These are phyloP conservation scores for Nectriaceae sp. DNA, from an alignment of 2,329 filamentous ascomycete genomes.

Conservation along the genomic window DNA sequence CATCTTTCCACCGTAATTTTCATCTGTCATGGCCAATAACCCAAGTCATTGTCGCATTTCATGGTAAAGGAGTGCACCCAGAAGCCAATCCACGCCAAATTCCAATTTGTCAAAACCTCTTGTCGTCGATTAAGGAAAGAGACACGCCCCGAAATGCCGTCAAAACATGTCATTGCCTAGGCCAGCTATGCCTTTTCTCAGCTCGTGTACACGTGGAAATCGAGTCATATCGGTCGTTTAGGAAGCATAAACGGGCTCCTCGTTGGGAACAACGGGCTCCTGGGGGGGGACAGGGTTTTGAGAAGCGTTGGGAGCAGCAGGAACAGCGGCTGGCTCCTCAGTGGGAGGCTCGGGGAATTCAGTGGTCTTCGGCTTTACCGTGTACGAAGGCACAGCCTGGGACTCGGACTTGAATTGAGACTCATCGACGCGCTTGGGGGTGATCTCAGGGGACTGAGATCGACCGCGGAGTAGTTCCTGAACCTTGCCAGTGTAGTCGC, in stretches of 20 bases:
- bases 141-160: slow-evolving; percentile 32
- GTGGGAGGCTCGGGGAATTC: slow-evolving; percentile 22
- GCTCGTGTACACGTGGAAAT: slow-evolving; percentile 30
- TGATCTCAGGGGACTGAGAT: slow-evolving; percentile 43
- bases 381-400: slow-evolving; percentile 14
- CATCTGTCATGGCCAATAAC: slow-evolving; percentile 22
- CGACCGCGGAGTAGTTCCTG: slow-evolving; percentile 61
- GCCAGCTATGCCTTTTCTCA: slow-evolving; percentile 28
- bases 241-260: slow-evolving; percentile 32
- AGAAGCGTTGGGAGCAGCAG: slow-evolving; percentile 22
- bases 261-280: slow-evolving; percentile 27
- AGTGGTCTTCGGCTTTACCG: slow-evolving; percentile 25
- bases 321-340: slow-evolving; percentile 33
- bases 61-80: slow-evolving; percentile 26
- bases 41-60: slow-evolving; percentile 29
- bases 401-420: slow-evolving; percentile 28
- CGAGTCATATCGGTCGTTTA: slow-evolving; percentile 27
- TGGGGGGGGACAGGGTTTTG: slow-evolving; percentile 28
- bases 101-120: slow-evolving; percentile 28
- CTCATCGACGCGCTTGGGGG: slow-evolving; percentile 11
- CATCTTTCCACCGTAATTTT: slow-evolving; percentile 17
- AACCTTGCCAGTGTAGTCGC: slow-evolving; percentile 68
- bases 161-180: slow-evolving; percentile 27
- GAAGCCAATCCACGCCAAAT: slow-evolving; percentile 26
- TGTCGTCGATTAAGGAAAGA: slow-evolving; percentile 26